These are phyloP conservation scores for Pouteria glomerata DNA, from an alignment of 148 eudicot species.

Conservation along the genomic window DNA sequence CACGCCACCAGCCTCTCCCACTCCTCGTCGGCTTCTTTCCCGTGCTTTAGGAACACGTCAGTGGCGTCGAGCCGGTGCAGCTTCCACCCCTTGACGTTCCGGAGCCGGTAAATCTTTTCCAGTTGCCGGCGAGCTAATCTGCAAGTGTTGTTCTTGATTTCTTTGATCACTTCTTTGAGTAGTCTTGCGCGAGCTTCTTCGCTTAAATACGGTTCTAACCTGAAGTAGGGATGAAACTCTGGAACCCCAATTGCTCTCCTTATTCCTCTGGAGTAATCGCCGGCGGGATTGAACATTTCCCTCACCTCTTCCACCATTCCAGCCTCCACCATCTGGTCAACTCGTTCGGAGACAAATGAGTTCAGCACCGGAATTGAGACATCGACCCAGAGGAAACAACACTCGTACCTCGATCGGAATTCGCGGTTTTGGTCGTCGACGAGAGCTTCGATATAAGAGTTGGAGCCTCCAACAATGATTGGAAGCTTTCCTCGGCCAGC, in stretches of 20 bases:
- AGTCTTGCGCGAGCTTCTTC: constrained; percentile 18
- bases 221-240: constrained; percentile 50
- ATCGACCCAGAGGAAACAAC: constrained; percentile 78
- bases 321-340: constrained; percentile 54
- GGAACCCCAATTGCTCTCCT: constrained; percentile 69
- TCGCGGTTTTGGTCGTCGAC: constrained; percentile 22
- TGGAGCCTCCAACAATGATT: constrained; percentile 76
- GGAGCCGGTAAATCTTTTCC: constrained; percentile 45
- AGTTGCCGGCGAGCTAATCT: constrained; percentile 41
- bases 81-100: constrained; percentile 48
- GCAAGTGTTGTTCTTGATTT: constrained; percentile 47
- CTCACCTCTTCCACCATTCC: constrained; percentile 62
- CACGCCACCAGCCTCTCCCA: constrained; percentile 47
- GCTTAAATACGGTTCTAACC: constrained; percentile 18
- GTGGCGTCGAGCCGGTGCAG: constrained; percentile 65
- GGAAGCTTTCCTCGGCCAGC: constrained; percentile 36
- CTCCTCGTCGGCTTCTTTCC: constrained; percentile 31
- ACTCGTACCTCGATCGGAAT: constrained; percentile 44
- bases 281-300: constrained; percentile 28
- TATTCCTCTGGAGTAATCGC: constrained; percentile 56
- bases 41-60: constrained; percentile 31
- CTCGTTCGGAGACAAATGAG: constrained; percentile 44
- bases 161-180: constrained; percentile 32
- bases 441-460: constrained; percentile 52
- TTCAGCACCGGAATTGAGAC: constrained; percentile 39